Evolutionary conservation across 148 eudicot genomes (phyloP), one percentile per base, ranked within the genome.

Genomic region (Agrostemma githago): DNA sequence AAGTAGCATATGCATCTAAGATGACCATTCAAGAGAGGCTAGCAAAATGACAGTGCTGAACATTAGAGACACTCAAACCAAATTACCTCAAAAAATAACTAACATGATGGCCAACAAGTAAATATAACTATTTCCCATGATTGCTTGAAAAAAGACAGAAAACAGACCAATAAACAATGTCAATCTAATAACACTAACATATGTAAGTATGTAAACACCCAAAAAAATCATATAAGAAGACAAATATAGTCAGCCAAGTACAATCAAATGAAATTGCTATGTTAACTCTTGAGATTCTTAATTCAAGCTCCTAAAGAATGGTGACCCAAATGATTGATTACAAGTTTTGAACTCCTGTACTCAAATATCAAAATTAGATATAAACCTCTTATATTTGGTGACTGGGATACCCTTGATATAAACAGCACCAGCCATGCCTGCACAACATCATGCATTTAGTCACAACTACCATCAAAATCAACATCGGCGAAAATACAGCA

Each of bases 401-500:
- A 92, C 88, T 39, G 90, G 92, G 72, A 92, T 91, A 73, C 97
- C 97, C 79, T 95, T 95, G 59, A 95, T 95, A 79, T 95, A 92
- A 57, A 95, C 77, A 83, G 97, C 97, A 20, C 99, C 99, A 4
- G 97, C 82, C 99, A 95, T 92, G 72, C 99, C 99, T 95, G 83
- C 62, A 72, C 72, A 19, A 79, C 12, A 74, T 68, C 17, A 65
- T 60, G 56, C 16, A 76, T 46, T 17, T 70, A 16, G 14, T 76
- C 43, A 72, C 19, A 16, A 68, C 37, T 39, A 8, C 15, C 17
- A 16, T 53, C 19, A 16, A 40, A 41, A 20, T 16, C n/a, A 12
- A 64, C 56, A 56, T n/a, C 61, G 65, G 72, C 19, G 2, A 19
- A 11, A 70, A 53, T 37, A 39, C 40, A 37, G 43, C 21, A 44